Evolutionary conservation across 805 yeast species (phyloP).

Genomic region (Ascoidea asiatica): DNA sequence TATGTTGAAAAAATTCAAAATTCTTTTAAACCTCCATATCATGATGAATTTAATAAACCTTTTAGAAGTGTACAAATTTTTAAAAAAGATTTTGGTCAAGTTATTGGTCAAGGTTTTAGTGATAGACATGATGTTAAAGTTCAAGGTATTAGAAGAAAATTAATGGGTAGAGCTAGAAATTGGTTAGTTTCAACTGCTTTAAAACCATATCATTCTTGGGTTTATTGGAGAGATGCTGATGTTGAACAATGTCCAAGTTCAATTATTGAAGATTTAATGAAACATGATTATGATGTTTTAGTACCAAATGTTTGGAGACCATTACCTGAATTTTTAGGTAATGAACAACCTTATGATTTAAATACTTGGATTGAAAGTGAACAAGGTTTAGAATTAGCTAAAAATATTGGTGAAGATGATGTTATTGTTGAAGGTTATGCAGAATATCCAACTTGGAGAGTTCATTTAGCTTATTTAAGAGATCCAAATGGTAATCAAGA

Average conservation of each 20-base stretch:
- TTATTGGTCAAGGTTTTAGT: slow-evolving; percentile 72
- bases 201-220: slow-evolving; percentile 82
- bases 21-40: slow-evolving; percentile 57
- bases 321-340: slow-evolving; percentile 78
- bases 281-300: slow-evolving; percentile 53
- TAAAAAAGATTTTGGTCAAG: slow-evolving; percentile 74
- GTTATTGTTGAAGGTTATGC: slow-evolving; percentile 85
- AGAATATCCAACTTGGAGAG: slow-evolving; percentile 78
- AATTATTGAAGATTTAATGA: slow-evolving; percentile 64
- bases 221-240: slow-evolving; percentile 83
- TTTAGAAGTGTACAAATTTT: slow-evolving; percentile 72
- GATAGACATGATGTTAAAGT: slow-evolving; percentile 79
- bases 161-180: slow-evolving; percentile 81
- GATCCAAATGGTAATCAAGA: slow-evolving; percentile 44
- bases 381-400: slow-evolving; percentile 57
- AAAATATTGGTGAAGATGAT: slow-evolving; percentile 58
- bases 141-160: slow-evolving; percentile 70
- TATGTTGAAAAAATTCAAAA: slow-evolving; percentile 43
- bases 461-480: slow-evolving; percentile 63
- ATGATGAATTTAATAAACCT: slow-evolving; percentile 45
- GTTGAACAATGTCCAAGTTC: slow-evolving; percentile 73
- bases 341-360: slow-evolving; percentile 89
- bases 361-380: slow-evolving; percentile 93
- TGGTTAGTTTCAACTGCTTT: slow-evolving; percentile 68
- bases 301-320: slow-evolving; percentile 96